phyloP scores from a whole-genome alignment of 495 filamentous ascomycete genomes.

The Letharia lupina region DNA sequence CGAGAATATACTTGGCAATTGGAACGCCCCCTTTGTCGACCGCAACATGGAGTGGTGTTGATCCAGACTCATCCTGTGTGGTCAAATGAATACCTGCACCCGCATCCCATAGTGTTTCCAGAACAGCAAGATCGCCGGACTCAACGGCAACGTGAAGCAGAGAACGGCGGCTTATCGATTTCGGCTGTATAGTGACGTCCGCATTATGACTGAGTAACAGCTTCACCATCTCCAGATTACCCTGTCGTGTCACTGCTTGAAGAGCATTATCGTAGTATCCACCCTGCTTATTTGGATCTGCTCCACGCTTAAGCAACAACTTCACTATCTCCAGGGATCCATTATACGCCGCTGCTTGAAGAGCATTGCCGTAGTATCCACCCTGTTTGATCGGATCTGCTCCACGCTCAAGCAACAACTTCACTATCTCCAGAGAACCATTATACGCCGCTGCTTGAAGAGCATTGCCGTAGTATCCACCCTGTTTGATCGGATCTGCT shows the following conservation, averaged over 20 bases:
- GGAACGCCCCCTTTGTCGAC: background rate
- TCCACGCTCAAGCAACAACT: background rate
- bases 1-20: background rate
- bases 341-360: background rate
- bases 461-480: background rate
- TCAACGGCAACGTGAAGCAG: background rate
- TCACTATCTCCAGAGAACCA: background rate
- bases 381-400: background rate
- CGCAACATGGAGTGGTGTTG: slow-evolving; percentile 5
- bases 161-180: background rate
- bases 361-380: background rate
- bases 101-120: background rate
- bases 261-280: slow-evolving; percentile 26
- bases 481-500: background rate
- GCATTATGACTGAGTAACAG: slow-evolving; percentile 28
- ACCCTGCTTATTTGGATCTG: slow-evolving; percentile 15
- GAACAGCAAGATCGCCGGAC: background rate
- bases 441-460: background rate
- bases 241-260: slow-evolving; percentile 20
- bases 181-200: slow-evolving; percentile 11
- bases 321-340: background rate
- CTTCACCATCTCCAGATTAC: background rate
- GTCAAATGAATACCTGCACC: slow-evolving; percentile 3
- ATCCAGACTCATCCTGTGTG: slow-evolving; percentile 1
- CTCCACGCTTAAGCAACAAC: slow-evolving; percentile 3